Conservation (phyloP, 306 rosid species). For the Acacia acuminata region DNA sequence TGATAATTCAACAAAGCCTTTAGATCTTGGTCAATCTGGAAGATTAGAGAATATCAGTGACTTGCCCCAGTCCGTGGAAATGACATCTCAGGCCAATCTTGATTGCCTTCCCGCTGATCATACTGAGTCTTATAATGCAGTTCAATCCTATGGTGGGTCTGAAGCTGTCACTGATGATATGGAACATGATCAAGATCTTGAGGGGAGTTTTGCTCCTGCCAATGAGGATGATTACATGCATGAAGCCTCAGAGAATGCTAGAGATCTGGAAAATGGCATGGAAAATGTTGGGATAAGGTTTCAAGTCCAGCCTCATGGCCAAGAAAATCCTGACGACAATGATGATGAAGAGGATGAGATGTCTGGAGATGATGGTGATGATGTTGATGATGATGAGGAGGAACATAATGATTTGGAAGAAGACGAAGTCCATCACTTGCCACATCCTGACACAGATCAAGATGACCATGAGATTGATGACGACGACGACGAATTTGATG, state of each 20-base stretch:
- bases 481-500: constrained; percentile 75
- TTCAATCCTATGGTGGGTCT: constrained; percentile 80
- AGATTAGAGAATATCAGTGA: constrained; percentile 53
- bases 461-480: constrained; percentile 93
- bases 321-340: constrained; percentile 78
- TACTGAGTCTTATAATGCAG: constrained; percentile 57
- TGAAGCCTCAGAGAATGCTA: constrained; percentile 69
- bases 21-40: constrained; percentile 61
- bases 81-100: constrained; percentile 61
- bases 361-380: constrained; percentile 96
- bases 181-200: constrained; percentile 97
- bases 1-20: constrained; percentile 58
- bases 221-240: constrained; percentile 86
- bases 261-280: constrained; percentile 68
- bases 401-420: constrained; percentile 91
- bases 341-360: constrained; percentile 95
- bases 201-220: constrained; percentile 66
- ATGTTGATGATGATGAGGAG: constrained; percentile 76
- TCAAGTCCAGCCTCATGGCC: constrained; percentile 80
- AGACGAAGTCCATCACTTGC: constrained; percentile 85
- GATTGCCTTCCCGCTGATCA: constrained; percentile 61
- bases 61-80: constrained; percentile 64
- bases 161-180: constrained; percentile 93
- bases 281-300: constrained; percentile 67
- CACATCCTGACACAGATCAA: constrained; percentile 89